Conservation (phyloP, 148 eudicot species). For the Camellia japonica region DNA sequence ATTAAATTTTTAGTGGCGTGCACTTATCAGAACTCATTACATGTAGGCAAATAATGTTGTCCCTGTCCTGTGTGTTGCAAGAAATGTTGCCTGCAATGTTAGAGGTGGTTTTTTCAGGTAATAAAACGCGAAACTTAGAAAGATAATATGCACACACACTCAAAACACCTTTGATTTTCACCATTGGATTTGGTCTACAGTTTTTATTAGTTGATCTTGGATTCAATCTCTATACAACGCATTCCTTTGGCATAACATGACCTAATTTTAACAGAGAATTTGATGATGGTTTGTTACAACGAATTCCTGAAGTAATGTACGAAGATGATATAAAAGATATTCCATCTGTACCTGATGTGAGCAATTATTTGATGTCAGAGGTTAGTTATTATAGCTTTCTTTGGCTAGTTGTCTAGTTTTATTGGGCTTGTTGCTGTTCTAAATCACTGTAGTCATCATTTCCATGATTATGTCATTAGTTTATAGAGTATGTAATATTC, state of each 20-base stretch:
- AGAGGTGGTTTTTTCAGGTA: constrained; percentile 99
- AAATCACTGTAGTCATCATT: not conserved
- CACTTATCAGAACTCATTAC: constrained; percentile 7
- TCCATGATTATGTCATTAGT: not conserved
- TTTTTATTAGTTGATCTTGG: not conserved
- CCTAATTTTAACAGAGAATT: constrained; percentile 65
- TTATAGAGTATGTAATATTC: not conserved
- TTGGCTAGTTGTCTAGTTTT: not conserved
- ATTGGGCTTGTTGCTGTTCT: not conserved
- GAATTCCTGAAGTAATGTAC: constrained; percentile 64
- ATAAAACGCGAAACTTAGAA: constrained; percentile 22
- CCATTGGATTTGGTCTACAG: not conserved
- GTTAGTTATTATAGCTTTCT: constrained; percentile 31
- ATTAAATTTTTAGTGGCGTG: constrained; percentile 3
- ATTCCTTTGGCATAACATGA: constrained; percentile 11
- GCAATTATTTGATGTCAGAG: constrained; percentile 89
- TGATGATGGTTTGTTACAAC: constrained; percentile 78
- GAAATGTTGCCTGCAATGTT: constrained; percentile 98
- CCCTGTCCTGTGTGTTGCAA: constrained; percentile 92
- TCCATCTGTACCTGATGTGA: constrained; percentile 88
- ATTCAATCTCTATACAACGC: not conserved
- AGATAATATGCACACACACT: constrained; percentile 1
- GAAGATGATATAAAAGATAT: constrained; percentile 74
- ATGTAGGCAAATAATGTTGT: constrained; percentile 77
- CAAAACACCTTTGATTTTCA: not conserved